phyloP scores from a whole-genome alignment of 2,329 filamentous ascomycete genomes.

The Talaromyces amestolkiae region DNA sequence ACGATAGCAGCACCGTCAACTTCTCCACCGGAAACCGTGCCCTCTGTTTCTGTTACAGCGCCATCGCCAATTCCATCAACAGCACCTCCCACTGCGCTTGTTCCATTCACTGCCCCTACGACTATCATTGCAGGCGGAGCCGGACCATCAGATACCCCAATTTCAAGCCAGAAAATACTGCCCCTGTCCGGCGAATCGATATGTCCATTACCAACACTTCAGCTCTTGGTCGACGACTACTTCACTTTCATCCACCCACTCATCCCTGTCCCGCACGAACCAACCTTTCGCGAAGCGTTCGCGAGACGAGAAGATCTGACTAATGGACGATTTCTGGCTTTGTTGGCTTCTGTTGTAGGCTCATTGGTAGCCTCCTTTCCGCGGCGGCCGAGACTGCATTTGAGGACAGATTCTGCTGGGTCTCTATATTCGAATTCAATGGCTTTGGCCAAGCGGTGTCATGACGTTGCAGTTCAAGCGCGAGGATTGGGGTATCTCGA shows the following conservation, averaged over 20 bases:
- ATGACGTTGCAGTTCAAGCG: slow-evolving; percentile 44
- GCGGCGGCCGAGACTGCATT: slow-evolving; percentile 41
- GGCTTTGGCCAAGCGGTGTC: slow-evolving; percentile 43
- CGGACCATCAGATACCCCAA: neutral
- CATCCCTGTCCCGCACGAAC: slow-evolving; percentile 48
- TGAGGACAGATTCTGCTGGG: slow-evolving; percentile 39
- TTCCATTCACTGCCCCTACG: neutral
- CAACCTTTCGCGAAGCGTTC: slow-evolving; percentile 45
- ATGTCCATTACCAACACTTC: slow-evolving; percentile 41
- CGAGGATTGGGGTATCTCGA: slow-evolving; percentile 46
- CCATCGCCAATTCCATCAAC: neutral
- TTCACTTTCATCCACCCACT: slow-evolving; percentile 50
- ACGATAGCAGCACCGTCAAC: neutral
- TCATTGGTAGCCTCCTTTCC: slow-evolving; percentile 46
- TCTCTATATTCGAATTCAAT: slow-evolving; percentile 44
- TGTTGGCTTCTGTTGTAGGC: slow-evolving; percentile 48
- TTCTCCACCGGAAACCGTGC: neutral
- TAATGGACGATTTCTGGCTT: slow-evolving; percentile 43
- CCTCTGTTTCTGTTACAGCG: neutral
- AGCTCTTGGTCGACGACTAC: slow-evolving; percentile 46
- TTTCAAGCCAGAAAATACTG: slow-evolving; percentile 27
- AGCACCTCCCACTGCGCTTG: neutral
- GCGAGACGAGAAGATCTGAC: slow-evolving; percentile 43
- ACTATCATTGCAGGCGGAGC: neutral
- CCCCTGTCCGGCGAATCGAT: slow-evolving; percentile 51